phyloP scores from a whole-genome alignment of 768 basidiomycete genomes.

The Kwoniella dejecticola region DNA sequence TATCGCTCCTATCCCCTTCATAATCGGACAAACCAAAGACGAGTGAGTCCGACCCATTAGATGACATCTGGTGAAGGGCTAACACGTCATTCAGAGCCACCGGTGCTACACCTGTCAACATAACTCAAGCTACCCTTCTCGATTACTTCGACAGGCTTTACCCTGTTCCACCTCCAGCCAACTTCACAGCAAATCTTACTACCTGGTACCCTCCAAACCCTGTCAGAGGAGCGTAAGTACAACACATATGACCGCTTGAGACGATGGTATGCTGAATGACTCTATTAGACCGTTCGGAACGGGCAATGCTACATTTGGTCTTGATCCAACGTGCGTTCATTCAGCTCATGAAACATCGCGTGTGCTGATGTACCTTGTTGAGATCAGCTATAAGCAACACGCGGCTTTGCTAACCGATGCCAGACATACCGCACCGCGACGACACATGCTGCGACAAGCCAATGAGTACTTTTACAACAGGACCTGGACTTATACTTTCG shows the following conservation, averaged over 20 bases:
- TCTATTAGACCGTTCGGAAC: slow-evolving; percentile 44
- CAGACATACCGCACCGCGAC: slow-evolving; percentile 38
- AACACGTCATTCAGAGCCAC: neutral
- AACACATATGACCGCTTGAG: neutral
- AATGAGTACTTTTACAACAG: slow-evolving; percentile 28
- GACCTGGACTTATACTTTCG: slow-evolving; percentile 51
- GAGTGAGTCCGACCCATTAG: slow-evolving; percentile 43
- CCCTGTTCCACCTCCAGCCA: neutral
- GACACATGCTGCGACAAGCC: slow-evolving; percentile 44
- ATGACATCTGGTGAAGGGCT: neutral
- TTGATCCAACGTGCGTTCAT: slow-evolving; percentile 27
- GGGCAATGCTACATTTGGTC: slow-evolving; percentile 50
- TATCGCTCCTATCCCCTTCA: slow-evolving; percentile 48
- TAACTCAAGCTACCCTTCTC: neutral
- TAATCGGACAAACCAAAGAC: slow-evolving; percentile 48
- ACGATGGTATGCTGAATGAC: neutral
- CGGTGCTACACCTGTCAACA: slow-evolving; percentile 7
- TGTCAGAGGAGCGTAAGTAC: slow-evolving; percentile 11
- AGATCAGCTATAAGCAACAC: slow-evolving; percentile 42
- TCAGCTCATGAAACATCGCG: neutral
- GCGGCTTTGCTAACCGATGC: slow-evolving; percentile 46
- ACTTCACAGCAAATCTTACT: slow-evolving; percentile 10
- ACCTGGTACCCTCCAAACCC: slow-evolving; percentile 12
- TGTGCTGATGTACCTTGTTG: too few species aligned
- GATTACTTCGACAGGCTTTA: neutral